Evolutionary conservation across 164 flowering plant genomes (phyloP), one percentile per base, ranked within the genome.

Genomic region (Liquidambar formosana): DNA sequence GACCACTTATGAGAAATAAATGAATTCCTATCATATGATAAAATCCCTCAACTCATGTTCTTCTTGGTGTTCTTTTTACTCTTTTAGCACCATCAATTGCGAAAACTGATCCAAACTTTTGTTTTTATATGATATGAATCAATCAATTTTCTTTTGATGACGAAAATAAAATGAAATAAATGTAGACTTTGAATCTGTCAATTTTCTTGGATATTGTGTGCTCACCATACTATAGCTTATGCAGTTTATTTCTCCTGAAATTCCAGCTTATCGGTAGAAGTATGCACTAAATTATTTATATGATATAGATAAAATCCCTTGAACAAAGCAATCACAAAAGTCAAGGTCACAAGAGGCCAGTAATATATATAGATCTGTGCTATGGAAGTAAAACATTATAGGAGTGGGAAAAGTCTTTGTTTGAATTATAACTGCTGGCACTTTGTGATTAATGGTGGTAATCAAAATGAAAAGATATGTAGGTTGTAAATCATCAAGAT

Each of bases 361-460:
- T n/a, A 23, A n/a, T n/a, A 28, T 43, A 21, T 48, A 61, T 72
- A 89, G 73, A 91, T 97, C 96, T 93, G 98, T 63, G 99, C 96
- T 67, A 96, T 91, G 22, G 99, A 96, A 58, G 99, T 96, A 71
- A 96, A 96, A 74, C 99, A 93, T 77, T 93, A 97, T 14, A 96
- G 80, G 73, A 96, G 76, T 10, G 97, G 97, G 73, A 96, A 93
- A 46, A 96, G 88, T 96, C 99, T 77, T 88, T 96, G 61, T 96
- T 98, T 51, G 91, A 76, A 81, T 90, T 82, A 84, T 52, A 96
- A 92, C 57, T 89, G 93, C 70, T 91, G 97, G 98, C 99, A 96
- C 90, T 96, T 96, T 27, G 92, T 74, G 69, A 93, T 88, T 63
- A 96, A 68, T 71, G 99, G 99, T 53, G 97, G 99, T 97, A 96